These are phyloP conservation scores for Eucalyptus sp. DNA, from an alignment of 345 rosid genomes.

Conservation along the genomic window DNA sequence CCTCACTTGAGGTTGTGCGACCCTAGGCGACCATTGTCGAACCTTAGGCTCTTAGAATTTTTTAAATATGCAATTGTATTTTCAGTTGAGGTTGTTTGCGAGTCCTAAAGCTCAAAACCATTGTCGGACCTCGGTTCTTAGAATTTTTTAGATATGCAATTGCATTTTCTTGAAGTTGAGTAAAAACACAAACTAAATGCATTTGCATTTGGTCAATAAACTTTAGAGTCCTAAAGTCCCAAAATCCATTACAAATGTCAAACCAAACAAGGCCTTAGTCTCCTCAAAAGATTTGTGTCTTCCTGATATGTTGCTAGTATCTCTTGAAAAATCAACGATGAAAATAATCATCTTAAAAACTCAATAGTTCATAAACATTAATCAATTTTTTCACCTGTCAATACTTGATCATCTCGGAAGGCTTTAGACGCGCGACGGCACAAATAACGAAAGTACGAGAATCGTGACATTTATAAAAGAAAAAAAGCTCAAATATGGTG, in stretches of 20 bases:
- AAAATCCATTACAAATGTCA: too few species aligned
- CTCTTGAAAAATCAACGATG: neutral
- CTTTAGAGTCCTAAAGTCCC: too few species aligned
- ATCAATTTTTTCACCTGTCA: neutral
- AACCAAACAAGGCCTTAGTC: too few species aligned
- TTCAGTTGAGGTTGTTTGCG: too few species aligned
- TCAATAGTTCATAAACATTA: neutral
- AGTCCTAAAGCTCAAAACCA: too few species aligned
- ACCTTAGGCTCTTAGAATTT: too few species aligned
- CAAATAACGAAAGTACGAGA: neutral
- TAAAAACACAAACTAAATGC: too few species aligned
- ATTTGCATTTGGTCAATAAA: accelerated
- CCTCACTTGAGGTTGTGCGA: accelerated
- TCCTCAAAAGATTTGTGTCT: neutral
- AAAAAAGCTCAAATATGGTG: neutral
- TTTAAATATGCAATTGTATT: too few species aligned
- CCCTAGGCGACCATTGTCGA: accelerated
- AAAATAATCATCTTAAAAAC: neutral
- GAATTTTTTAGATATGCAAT: too few species aligned
- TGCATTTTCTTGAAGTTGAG: too few species aligned
- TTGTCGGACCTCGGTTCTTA: too few species aligned
- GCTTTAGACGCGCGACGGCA: neutral
- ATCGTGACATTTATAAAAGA: neutral
- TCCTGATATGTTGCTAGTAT: neutral
- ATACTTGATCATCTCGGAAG: neutral